Evolutionary conservation across 2,329 filamentous ascomycete genomes (phyloP).

Genomic region (Hypoxylon sp.): DNA sequence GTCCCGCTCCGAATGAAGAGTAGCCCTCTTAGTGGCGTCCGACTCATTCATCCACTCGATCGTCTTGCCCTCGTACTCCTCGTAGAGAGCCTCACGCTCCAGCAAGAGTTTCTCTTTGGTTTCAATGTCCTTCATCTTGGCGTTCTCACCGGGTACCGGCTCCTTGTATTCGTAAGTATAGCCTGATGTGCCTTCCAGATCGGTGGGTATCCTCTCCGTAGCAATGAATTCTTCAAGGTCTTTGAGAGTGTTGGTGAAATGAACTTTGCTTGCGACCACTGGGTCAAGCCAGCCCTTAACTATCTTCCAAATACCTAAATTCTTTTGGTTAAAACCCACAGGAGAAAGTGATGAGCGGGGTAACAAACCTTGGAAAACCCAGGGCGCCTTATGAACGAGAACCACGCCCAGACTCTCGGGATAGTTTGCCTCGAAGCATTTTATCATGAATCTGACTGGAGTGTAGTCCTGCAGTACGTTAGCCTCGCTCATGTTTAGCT

Average conservation of each 20-base stretch:
- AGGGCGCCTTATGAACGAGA: constrained; percentile 94
- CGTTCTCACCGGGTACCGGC: constrained; percentile 82
- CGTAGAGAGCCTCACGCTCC: constrained; percentile 75
- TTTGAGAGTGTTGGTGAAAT: constrained; percentile 87
- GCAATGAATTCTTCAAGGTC: constrained; percentile 86
- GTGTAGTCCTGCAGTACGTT: constrained; percentile 78
- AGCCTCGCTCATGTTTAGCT: constrained; percentile 26
- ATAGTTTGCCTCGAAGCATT: constrained; percentile 99
- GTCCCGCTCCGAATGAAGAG: constrained; percentile 70
- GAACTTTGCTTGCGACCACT: constrained; percentile 92
- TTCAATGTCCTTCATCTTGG: constrained; percentile 75
- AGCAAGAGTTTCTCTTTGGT: constrained; percentile 75
- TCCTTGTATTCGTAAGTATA: constrained; percentile 89
- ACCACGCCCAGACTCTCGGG: constrained; percentile 92
- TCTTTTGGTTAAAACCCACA: constrained; percentile 58
- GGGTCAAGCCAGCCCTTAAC: constrained; percentile 97
- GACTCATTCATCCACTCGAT: constrained; percentile 78
- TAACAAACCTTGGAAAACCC: constrained; percentile 88
- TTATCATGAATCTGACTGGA: constrained; percentile 99
- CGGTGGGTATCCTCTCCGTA: constrained; percentile 78
- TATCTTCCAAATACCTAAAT: constrained; percentile 89
- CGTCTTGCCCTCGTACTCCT: constrained; percentile 81
- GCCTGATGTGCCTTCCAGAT: constrained; percentile 87
- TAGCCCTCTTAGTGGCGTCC: constrained; percentile 62
- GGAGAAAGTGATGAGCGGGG: constrained; percentile 40